These are phyloP conservation scores for Boletus smithii DNA, from an alignment of 1,284 basidiomycete genomes.

Conservation along the genomic window DNA sequence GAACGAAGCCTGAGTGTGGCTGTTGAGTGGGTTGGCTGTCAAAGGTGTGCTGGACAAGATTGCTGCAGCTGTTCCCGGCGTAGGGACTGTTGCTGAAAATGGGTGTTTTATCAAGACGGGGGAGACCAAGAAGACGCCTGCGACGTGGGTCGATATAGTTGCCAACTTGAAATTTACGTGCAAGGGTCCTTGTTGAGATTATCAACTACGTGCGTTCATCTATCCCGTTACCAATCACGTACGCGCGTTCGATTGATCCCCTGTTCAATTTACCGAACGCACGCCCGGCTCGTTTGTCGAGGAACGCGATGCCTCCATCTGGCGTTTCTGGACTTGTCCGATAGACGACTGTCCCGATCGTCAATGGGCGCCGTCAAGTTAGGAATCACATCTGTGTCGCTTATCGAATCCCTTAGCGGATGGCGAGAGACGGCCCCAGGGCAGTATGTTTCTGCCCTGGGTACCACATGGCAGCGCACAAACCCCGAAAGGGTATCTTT, in stretches of 20 bases:
- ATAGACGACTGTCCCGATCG: slow-evolving; percentile 51
- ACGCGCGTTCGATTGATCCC: not conserved
- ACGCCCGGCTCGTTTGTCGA: slow-evolving; percentile 84
- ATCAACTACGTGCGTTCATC: slow-evolving; percentile 64
- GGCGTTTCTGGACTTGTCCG: slow-evolving; percentile 74
- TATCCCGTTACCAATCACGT: not conserved
- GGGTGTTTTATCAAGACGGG: slow-evolving; percentile 77
- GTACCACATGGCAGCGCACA: no score
- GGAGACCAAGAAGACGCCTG: slow-evolving; percentile 33
- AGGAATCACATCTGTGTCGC: no score
- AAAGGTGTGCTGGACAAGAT: slow-evolving; percentile 62
- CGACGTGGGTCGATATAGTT: slow-evolving; percentile 76
- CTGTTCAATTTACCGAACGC: slow-evolving; percentile 74
- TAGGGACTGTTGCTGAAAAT: slow-evolving; percentile 87
- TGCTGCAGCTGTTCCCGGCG: slow-evolving; percentile 54
- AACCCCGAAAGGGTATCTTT: no score
- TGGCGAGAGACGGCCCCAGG: no score
- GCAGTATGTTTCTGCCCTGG: no score
- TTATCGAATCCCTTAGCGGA: no score
- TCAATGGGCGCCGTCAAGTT: no score
- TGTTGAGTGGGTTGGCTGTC: slow-evolving; percentile 73
- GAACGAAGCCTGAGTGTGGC: slow-evolving; percentile 82
- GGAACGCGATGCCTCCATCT: slow-evolving; percentile 80
- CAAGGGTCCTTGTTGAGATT: slow-evolving; percentile 80
- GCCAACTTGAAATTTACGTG: slow-evolving; percentile 75